Evolutionary conservation across 192 early-diverging fungal genomes (phyloP).

Genomic region (Linnemannia zychae): DNA sequence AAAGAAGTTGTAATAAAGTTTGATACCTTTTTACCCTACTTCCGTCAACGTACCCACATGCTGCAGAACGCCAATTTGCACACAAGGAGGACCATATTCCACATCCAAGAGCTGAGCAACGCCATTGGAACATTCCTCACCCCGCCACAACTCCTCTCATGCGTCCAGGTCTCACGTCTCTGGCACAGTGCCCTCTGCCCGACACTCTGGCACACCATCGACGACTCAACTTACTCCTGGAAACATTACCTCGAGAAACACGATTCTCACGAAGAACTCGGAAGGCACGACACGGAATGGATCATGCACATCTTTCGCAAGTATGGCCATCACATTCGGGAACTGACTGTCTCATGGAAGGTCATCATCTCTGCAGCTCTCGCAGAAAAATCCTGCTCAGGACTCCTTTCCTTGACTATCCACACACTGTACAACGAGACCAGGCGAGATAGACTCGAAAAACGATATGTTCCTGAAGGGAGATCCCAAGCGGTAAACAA

Average conservation of each 20-base stretch:
- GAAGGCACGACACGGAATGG: background rate
- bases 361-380: background rate
- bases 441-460: background rate
- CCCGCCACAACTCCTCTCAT: background rate
- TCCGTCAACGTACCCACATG: background rate
- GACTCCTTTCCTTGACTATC: background rate
- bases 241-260: conserved; percentile 3
- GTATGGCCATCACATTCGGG: background rate
- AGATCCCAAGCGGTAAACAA: background rate
- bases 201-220: background rate
- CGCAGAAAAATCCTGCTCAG: background rate
- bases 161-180: background rate
- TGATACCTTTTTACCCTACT: too few relatives aligned
- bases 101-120: background rate
- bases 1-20: background rate
- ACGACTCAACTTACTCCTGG: background rate
- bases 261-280: background rate
- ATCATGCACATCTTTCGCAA: background rate
- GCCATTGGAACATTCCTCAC: background rate
- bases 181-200: background rate
- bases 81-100: background rate
- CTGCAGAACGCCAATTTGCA: background rate
- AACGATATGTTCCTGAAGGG: background rate
- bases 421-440: background rate
- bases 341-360: background rate